Evolutionary conservation across 495 filamentous ascomycete genomes (phyloP), one percentile per base, ranked within the genome.

Genomic region (Hypomontagnella submonticulosa): DNA sequence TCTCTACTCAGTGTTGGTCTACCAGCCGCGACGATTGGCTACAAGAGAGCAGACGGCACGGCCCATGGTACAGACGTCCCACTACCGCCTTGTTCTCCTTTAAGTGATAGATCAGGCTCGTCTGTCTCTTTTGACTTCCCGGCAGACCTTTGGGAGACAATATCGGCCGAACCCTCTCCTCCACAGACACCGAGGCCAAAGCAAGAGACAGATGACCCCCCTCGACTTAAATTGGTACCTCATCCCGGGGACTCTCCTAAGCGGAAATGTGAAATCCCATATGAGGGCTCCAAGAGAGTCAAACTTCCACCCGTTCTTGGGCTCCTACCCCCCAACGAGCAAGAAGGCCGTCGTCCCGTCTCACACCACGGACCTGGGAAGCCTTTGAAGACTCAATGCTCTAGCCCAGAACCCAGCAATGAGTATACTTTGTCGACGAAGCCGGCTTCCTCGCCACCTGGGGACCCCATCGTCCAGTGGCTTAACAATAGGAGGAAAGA

Each of bases 391-490:
- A 61, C 62, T 7, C 52, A 62, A n/a, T 44, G 20, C 30, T 16
- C 44, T 11, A 72, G 36, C 11, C 66, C 66, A 12, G 66, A 65
- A 20, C 66, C 49, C 1, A 55, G 43, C 3, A 54, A 54, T 9
- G 59, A 53, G 12, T 60, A 59, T 32, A 20, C 27, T 13, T n/a
- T 36, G 10, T 49, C 55, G 6, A 30, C 30, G 2, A 52, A 36
- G 5, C 16, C 59, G 4, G 34, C 13, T 8, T 9, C 34, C n/a
- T 34, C 38, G n/a, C 30, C 23, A 4, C 13, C 33, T 0, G 40
- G 60, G 16, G 71, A 74, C 16, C 63, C 63, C 8, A 74, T 74
- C 23, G 49, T 65, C 12, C 56, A 55, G 20, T 64, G 41, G 49
- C 71, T 74, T 18, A 74, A 74, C 49, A 40, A 27, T 13, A 52